Base-by-base conservation (phyloP, 2,329 filamentous ascomycete species). In the Fusarium austroafricanum region DNA sequence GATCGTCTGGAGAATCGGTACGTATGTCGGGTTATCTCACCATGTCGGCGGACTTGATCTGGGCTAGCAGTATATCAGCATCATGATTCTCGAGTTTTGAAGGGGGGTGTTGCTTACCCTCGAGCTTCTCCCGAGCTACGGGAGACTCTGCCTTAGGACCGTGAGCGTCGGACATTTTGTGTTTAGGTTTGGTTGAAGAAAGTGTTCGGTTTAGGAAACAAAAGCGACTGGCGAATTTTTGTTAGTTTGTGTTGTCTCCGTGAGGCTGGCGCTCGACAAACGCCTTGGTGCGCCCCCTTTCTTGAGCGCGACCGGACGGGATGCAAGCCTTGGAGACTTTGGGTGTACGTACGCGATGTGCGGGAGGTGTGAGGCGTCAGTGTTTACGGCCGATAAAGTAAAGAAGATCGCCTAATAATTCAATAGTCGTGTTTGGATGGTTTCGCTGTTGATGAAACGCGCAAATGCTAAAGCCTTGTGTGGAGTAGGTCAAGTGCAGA, bases 1-100 rank as follows among this genome's bases (percentile, higher is more conserved):
- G 40, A 53, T 62, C 53, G 56, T 62, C 45, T 46, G 43, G 37
- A 18, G 56, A 38, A 55, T 55, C 39, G 59, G 59, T 58, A 43
- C 28, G 26, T n/a, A 59, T 61, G 53, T 52, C 43, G 38, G 43
- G 53, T 28, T 57, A 57, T 46, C 84, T 80, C 86, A 98, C 96
- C 96, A 99, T 99, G 79, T 99, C 96, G 61, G 93, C 95, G 73
- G 94, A 97, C 86, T 99, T 99, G 82, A 99, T 90, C 83, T 97
- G 94, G 68, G 93, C 96, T 99, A 76, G 71, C 75, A 35, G 47
- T 33, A 37, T 59, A 64, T 70, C 42, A 68, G 61, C 35, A 61
- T 39, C 31, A 45, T 63, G 38, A 23, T 55, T 17, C 37, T 54
- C 53, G 18, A 23, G 14, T 35, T 40, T 38, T 35, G 28, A 28